Evolutionary conservation across 768 basidiomycete species (phyloP).

Genomic region (Chlorophyllum brunneum): DNA sequence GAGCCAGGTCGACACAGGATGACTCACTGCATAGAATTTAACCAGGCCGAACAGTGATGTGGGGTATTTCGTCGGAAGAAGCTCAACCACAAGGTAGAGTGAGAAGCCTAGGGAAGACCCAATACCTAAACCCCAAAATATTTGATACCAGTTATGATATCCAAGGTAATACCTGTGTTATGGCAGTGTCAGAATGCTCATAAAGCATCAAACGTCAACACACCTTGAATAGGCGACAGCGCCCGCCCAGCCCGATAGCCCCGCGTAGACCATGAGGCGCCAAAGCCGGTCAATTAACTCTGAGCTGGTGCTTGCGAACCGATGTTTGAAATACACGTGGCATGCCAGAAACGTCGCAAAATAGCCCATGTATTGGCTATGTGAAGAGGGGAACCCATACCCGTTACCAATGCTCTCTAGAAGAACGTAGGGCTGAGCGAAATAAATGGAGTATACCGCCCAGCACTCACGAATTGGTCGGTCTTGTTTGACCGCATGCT

Average conservation of each 20-base stretch:
- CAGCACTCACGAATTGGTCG: conserved; percentile 58
- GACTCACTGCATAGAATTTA: conserved; percentile 46
- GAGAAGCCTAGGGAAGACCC: conserved; percentile 51
- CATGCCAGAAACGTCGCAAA: conserved; percentile 73
- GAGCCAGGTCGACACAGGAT: conserved; percentile 61
- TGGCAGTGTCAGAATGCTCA: neutral
- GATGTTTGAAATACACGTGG: conserved; percentile 69
- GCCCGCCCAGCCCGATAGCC: conserved; percentile 51
- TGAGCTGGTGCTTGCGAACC: conserved; percentile 52
- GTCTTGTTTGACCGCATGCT: conserved; percentile 62
- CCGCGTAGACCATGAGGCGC: conserved; percentile 43
- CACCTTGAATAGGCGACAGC: conserved; percentile 80
- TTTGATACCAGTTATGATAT: conserved; percentile 73
- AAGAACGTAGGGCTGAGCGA: neutral
- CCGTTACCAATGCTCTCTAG: conserved; percentile 61
- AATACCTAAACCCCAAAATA: conserved; percentile 70
- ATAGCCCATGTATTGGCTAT: conserved; percentile 90
- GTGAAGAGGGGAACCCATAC: conserved; percentile 86
- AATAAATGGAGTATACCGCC: neutral
- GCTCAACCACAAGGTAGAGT: conserved; percentile 55
- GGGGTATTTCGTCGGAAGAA: conserved; percentile 54
- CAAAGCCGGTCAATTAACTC: conserved; percentile 48
- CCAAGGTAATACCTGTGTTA: conserved; percentile 55
- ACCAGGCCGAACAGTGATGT: conserved; percentile 46
- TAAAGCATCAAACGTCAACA: conserved; percentile 14